Evolutionary conservation across 768 basidiomycete genomes (phyloP), one percentile per base, ranked within the genome.

Genomic region (Leccinum arenicola): DNA sequence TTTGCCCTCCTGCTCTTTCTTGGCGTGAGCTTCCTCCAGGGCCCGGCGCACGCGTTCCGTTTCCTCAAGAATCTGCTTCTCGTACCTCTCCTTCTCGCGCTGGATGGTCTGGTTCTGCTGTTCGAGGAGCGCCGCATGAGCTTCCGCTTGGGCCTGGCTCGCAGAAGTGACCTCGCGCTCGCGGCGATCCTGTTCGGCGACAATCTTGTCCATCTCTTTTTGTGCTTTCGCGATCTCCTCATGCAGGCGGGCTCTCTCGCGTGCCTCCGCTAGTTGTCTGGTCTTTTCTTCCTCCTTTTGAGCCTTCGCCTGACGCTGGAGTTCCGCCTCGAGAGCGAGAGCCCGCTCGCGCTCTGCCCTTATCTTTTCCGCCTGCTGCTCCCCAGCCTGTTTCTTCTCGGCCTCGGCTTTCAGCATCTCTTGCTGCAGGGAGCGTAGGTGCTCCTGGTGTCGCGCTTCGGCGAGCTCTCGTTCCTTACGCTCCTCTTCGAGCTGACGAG

Each of bases 401-500:
- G 52, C 65, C 15, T 70, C 73, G 1, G 56, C 50, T n/a, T 63
- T 67, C 23, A 19, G 19, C 70, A 73, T 67, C 36, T 73, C 65
- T 27, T 68, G 58, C 50, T 71, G 61, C 19, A 73, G 48, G 23
- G 62, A 55, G 23, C 61, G 72, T 9, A 74, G 62, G 56, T 73
- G 71, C 38, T 73, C 64, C 48, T 69, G 69, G 55, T 74, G 71
- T 17, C 40, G 66, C 9, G 63, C 66, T 50, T 74, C 73, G 15
- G 69, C 68, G 8, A 64, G 64, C 27, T 66, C 61, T 31, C 73
- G 59, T 19, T 61, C 61, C 25, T 61, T 68, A 40, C 73, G 73
- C 45, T 74, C 72, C 55, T 73, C 73, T 54, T 73, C 72, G 2
- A 73, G 64, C 11, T 59, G 63, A 25, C 63, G 71, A 25, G 68